Base-by-base conservation (phyloP, 78 protist genomes). In the Dictyostelium firmibasis region DNA sequence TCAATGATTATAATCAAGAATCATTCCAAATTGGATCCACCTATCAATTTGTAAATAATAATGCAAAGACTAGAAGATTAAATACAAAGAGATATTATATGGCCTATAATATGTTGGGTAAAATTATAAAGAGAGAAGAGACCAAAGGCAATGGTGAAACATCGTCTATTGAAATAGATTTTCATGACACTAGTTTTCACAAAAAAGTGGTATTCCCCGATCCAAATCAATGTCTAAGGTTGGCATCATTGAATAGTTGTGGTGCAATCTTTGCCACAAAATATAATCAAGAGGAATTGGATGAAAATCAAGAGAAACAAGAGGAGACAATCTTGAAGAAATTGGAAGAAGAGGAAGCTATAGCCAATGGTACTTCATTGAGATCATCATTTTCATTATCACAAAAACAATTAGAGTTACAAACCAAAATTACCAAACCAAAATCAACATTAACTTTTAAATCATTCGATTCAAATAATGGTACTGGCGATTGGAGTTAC, bases 11-110 rank as follows among this genome's bases (percentile, higher is more conserved):
- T 75, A 16, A 84, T 23, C 92, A 44, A 38, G 57, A 76, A 50
- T 20, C 86, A 44, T 89, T 89, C 31, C 94, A 89, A 89, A 25
- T 78, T 33, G 86, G 94, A 8, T 89, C 94, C 18, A 89, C 94
- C 1, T 70, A 18, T 18, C 33, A 33, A 82, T 25, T 31, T 82
- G 86, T 69, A 25, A 16, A 50, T 23, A 10, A 60, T 9, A 38
- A 31, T 13, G 18, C 76, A 82, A 38, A 41, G 13, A 27, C 67
- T 1, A 18, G 16, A 72, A 72, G 20, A 16, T 72, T 31, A 29
- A 69, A 89, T 38, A 69, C 57, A 25, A 57, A 86, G 35, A 74
- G 87, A 81, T 89, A 89, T n/a, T 89, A 79, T 67, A 20, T 89
- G 50, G 81, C 87, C 1, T 81, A 62, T 84, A 89, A 31, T 38